Evolutionary conservation across 768 basidiomycete species (phyloP), one percentile per base, ranked within the genome.

Genomic region (Grammothele lineata): DNA sequence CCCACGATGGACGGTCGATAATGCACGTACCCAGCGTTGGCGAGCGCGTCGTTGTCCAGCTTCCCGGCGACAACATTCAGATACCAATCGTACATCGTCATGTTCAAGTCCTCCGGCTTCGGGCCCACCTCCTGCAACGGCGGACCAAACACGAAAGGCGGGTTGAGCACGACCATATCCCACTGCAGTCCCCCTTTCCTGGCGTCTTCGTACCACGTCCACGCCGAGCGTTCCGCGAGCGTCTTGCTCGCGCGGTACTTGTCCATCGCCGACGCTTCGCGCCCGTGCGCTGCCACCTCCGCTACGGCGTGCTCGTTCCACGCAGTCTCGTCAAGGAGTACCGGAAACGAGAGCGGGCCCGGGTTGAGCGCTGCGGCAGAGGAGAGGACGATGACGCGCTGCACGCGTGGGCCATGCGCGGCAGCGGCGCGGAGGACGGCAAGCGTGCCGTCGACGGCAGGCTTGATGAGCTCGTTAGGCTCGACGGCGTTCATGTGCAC

Each of bases 361-460:
- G 27, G 8, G 27, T 14, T 11, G 4, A 85, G 56, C 0, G 81
- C 66, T 1, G 77, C 84, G 37, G 62, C 67, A 1, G 85, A 87
- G 9, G 80, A 80, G 0, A 84, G 87, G 48, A 87, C 63, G 7
- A 89, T 78, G 35, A 92, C 68, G 3, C 88, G 77, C 60, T 85
- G 80, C 54, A 91, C 69, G 8, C 61, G 55, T 14, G 71, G 53
- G 41, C 76, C 70, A 56, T 26, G 36, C 14, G 22, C 25, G n/a
- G n/a, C 59, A 4, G 78, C 73, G 34, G 78, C 80, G 49, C 77
- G 66, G 22, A 91, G 66, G 12, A 91, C 69, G 7, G 76, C 72
- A 1, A 76, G 54, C 0, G 87, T 90, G 1, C 89, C 87, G 2
- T 78, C 66, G 6, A 91, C 75, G 18, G 89, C 88, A 3, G 90